Evolutionary conservation across 208 protist genomes (phyloP).

Genomic region (Trypanosoma caninum): DNA sequence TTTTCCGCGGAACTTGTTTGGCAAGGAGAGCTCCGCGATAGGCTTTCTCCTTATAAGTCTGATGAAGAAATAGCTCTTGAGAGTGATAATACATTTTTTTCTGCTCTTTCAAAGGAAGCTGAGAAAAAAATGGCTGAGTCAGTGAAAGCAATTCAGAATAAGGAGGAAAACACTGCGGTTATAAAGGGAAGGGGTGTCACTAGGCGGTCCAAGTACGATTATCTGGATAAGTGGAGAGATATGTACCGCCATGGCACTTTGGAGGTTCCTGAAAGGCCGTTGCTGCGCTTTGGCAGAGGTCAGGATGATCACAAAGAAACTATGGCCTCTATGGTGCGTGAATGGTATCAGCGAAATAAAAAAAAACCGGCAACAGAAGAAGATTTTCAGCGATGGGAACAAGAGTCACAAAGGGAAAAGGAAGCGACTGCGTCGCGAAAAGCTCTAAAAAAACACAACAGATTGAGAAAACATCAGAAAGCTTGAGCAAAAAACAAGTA

Average conservation of each 20-base stretch:
- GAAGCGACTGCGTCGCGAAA: constrained; percentile 35
- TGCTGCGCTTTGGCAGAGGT: constrained; percentile 65
- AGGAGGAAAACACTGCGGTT: constrained; percentile 48
- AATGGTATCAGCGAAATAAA: constrained; percentile 70
- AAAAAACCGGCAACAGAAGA: constrained; percentile 44
- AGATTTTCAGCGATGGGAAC: constrained; percentile 39
- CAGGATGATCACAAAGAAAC: constrained; percentile 76
- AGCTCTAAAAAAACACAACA: constrained; percentile 41
- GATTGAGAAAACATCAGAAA: constrained; percentile 16
- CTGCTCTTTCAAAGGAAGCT: constrained; percentile 44
- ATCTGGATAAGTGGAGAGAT: constrained; percentile 87
- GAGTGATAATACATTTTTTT: constrained; percentile 82
- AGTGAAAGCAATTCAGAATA: constrained; percentile 55
- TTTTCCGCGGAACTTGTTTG: constrained; percentile 77
- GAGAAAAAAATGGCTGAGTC: constrained; percentile 42
- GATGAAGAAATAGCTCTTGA: constrained; percentile 83
- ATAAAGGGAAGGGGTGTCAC: constrained; percentile 56
- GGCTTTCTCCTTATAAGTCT: constrained; percentile 77
- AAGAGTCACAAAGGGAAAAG: constrained; percentile 30
- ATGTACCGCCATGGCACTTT: constrained; percentile 91
- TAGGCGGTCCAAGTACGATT: constrained; percentile 84
- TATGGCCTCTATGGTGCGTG: constrained; percentile 59
- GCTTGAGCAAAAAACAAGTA: constrained; percentile 11
- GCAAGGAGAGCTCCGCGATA: constrained; percentile 66
- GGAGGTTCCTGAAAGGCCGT: constrained; percentile 68